Percentiles rank a stretch among this genome's conserved stretches.
These are phyloP conservation scores for Trichoderma asperelloides DNA, from an alignment of 495 filamentous ascomycete species.

Conservation along the genomic window DNA sequence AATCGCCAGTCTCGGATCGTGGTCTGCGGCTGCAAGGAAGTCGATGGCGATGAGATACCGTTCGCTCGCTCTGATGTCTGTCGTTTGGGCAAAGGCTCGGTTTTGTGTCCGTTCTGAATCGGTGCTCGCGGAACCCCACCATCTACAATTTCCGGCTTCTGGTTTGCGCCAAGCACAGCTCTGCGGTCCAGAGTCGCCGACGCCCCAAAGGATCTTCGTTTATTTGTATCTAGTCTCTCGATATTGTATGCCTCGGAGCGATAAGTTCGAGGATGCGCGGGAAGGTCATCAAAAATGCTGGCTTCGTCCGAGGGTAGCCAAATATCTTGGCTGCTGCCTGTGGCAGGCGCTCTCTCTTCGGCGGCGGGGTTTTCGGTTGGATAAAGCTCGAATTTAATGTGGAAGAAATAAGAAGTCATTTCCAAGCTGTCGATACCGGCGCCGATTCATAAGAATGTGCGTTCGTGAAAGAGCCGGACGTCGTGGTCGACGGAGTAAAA, in stretches of 20 bases:
- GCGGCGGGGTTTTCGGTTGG: constrained; percentile 34
- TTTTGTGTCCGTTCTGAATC: constrained; percentile 21
- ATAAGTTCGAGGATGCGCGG: constrained; percentile 27
- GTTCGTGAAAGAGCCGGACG: background rate
- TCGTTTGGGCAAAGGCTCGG: constrained; percentile 22
- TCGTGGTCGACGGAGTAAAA: background rate
- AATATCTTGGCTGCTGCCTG: constrained; percentile 14
- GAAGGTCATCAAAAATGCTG: constrained; percentile 37
- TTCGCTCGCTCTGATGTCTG: constrained; percentile 22
- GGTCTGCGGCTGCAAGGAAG: constrained; percentile 28
- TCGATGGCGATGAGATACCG: constrained; percentile 23
- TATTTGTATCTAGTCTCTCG: background rate
- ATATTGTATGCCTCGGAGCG: background rate
- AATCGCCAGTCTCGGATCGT: constrained; percentile 41
- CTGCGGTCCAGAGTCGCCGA: background rate
- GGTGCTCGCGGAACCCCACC: constrained; percentile 31
- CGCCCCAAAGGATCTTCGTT: background rate
- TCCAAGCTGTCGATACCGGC: background rate
- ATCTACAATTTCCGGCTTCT: constrained; percentile 27
- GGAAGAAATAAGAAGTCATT: constrained; percentile 84
- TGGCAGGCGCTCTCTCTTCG: constrained; percentile 10
- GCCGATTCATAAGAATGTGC: background rate
- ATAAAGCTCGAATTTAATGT: constrained; percentile 80
- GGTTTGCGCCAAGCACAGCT: background rate
- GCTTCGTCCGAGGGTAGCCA: constrained; percentile 31